Base-by-base conservation (phyloP, 768 basidiomycete genomes). In the Mycena polygramma region DNA sequence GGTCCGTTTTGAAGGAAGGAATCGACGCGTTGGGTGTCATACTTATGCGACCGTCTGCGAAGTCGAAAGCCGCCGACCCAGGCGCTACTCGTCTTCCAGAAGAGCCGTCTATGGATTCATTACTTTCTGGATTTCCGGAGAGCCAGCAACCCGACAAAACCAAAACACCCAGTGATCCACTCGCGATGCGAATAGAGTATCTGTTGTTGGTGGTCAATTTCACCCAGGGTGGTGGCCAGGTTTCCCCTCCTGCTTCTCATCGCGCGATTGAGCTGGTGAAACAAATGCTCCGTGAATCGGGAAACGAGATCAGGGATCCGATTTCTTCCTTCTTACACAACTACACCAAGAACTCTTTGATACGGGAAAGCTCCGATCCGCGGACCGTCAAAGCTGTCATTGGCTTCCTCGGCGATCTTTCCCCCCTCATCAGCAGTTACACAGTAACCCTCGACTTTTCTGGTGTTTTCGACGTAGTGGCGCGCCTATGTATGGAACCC, bases 21-120 rank as follows among this genome's bases (percentile, higher is more conserved):
- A 88, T 94, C 36, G 84, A 87, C n/a, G 92, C 92, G 0, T 79
- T 95, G 24, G 88, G 90, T 19, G 71, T 77, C 11, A 87, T 92
- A 37, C 81, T 92, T 17, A 78, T 81, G 39, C 88, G 87, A 57
- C 77, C 81, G 4, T 79, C 81, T 51, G 74, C 81, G 36, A 82
- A 89, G 82, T 77, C 83, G 17, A 91, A 88, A 74, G 72, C 35
- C 0, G 72, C 35, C 1, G 88, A 88, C 54, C 64, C 63, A 22
- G 46, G 75, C 41, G 70, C 77, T 1, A 71, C 75, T 9, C 82
- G 78, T 60, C 71, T 76, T 35, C 59, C 71, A n/a, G 80, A 82
- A 20, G 80, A 81, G 51, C 76, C 66, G 19, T 61, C 71, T 22
- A 58, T 73, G 17, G 69, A 78, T 2, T 73, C 77, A 15, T 53